These are phyloP conservation scores for Ceratocystis smalleyi DNA, from an alignment of 2,329 filamentous ascomycete species.

Conservation along the genomic window DNA sequence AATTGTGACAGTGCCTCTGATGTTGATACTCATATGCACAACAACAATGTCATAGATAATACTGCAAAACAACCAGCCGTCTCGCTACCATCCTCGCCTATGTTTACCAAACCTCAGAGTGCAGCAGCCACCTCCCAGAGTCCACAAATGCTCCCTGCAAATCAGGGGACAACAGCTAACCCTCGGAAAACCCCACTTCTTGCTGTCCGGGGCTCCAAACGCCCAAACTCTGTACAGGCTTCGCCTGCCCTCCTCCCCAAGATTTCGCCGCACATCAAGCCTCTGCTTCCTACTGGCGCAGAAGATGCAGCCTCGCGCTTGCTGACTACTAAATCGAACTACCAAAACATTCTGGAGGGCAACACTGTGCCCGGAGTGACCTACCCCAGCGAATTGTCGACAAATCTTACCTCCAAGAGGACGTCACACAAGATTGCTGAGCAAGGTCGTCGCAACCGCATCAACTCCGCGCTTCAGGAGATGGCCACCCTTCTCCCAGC, in stretches of 20 bases:
- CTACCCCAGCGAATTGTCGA: constrained; percentile 80
- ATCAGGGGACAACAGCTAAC: constrained; percentile 26
- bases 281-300: constrained; percentile 53
- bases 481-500: constrained; percentile 75
- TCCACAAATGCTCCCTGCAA: constrained; percentile 42
- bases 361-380: constrained; percentile 78
- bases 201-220: constrained; percentile 45
- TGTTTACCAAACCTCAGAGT: constrained; percentile 28
- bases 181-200: constrained; percentile 39
- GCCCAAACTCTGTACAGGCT: constrained; percentile 56
- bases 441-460: constrained; percentile 85
- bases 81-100: constrained; percentile 32
- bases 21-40: constrained; percentile 9
- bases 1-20: constrained; percentile 28
- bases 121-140: constrained; percentile 47
- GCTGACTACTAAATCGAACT: constrained; percentile 88
- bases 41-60: constrained; percentile 26
- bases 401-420: constrained; percentile 86
- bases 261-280: constrained; percentile 91
- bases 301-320: constrained; percentile 54
- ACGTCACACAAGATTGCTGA: constrained; percentile 97
- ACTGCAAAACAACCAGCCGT: constrained; percentile 22
- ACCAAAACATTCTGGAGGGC: constrained; percentile 91
- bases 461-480: constrained; percentile 83
- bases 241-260: constrained; percentile 76